Conservation (phyloP, 176 grass and related monocot species). For the Calamus simplicifolius region DNA sequence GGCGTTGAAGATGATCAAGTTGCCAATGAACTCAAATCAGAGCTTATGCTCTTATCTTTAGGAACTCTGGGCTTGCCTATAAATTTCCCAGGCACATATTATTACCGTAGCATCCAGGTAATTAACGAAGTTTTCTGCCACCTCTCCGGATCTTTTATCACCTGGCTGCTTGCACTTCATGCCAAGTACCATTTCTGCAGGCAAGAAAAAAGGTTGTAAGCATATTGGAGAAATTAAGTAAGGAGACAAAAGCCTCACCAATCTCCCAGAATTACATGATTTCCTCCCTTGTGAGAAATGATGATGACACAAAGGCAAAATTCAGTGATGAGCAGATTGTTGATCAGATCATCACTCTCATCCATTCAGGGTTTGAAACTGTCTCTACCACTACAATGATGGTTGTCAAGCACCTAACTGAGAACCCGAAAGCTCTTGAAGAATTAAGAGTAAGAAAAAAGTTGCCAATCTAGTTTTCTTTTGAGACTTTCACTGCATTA, state of each 20-base stretch:
- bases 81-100: constrained; percentile 14
- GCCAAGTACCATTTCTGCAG: not conserved
- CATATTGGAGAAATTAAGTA: constrained; percentile 7
- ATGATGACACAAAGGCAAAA: not conserved
- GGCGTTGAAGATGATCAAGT: constrained; percentile 1
- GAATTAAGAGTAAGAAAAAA: constrained; percentile 11
- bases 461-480: not conserved
- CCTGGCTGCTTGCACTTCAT: not conserved
- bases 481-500: not conserved
- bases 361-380: constrained; percentile 12
- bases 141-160: too few species aligned
- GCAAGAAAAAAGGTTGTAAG: not conserved
- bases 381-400: constrained; percentile 15
- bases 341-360: not conserved
- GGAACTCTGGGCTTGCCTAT: constrained; percentile 11
- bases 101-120: constrained; percentile 14
- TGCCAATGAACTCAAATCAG: not conserved
- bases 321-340: constrained; percentile 9
- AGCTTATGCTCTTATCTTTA: not conserved
- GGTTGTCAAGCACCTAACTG: constrained; percentile 9
- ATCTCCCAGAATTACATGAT: not conserved
- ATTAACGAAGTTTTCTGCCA: too few species aligned
- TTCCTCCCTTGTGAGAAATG: not conserved
- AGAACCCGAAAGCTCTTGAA: constrained; percentile 7
- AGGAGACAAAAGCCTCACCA: constrained; percentile 10